These are phyloP conservation scores for Colletotrichum sp. DNA, from an alignment of 2,329 filamentous ascomycete genomes.

Conservation along the genomic window DNA sequence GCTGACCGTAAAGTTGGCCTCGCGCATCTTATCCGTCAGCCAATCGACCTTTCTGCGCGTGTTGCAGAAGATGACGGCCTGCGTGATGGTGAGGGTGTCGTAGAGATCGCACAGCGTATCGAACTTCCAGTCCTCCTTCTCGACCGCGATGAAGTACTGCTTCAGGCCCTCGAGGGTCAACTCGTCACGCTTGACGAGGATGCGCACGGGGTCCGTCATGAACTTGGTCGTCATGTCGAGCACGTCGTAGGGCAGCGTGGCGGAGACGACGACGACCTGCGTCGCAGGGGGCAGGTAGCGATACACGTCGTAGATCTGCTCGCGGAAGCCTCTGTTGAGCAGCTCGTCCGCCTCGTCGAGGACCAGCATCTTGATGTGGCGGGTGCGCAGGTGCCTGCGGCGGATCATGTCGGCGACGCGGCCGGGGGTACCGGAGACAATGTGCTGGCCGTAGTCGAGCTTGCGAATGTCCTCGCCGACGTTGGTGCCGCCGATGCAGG, in stretches of 20 bases:
- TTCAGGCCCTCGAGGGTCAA: constrained; percentile 96
- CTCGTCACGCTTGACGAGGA: constrained; percentile 98
- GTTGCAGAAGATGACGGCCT: constrained; percentile 99
- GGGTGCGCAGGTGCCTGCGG: constrained; percentile 60
- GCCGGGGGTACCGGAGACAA: constrained; percentile 96
- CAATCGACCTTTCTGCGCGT: constrained; percentile 99
- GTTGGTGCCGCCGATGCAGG: constrained; percentile 97
- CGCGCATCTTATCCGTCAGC: constrained; percentile 99
- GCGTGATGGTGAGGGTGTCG: constrained; percentile 97
- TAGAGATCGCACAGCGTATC: constrained; percentile 98
- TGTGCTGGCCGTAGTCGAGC: constrained; percentile 96
- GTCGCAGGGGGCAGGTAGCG: constrained; percentile 95
- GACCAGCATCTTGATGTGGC: constrained; percentile 70
- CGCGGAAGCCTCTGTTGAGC: constrained; percentile 92
- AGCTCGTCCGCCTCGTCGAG: constrained; percentile 67
- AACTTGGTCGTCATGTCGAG: constrained; percentile 99
- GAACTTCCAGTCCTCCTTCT: constrained; percentile 99
- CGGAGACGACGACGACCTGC: constrained; percentile 97
- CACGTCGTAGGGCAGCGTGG: constrained; percentile 96
- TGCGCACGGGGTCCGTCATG: constrained; percentile 97
- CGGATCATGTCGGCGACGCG: constrained; percentile 77
- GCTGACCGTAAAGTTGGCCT: constrained; percentile 97
- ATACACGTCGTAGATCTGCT: constrained; percentile 99
- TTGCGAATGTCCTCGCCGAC: constrained; percentile 98
- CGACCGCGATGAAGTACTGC: constrained; percentile 98